These are phyloP conservation scores for Chalciporus piperatoides DNA, from an alignment of 1,284 basidiomycete species.

Conservation along the genomic window DNA sequence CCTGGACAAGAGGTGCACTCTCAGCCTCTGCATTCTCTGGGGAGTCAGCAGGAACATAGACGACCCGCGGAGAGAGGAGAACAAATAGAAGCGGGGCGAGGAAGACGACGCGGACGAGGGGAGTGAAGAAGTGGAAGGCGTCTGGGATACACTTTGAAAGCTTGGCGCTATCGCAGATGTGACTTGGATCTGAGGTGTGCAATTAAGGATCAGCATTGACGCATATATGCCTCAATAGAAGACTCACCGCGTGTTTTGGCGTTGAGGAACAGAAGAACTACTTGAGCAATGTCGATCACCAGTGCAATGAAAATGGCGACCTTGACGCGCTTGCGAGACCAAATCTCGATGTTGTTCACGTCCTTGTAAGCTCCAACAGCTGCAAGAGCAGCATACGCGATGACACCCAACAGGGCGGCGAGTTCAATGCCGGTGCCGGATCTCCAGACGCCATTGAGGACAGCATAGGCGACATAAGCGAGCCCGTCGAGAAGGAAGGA, in stretches of 20 bases:
- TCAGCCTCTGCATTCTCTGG: slow-evolving; percentile 19
- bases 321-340: slow-evolving; percentile 61
- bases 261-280: slow-evolving; percentile 48
- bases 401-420: slow-evolving; percentile 61
- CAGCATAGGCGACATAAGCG: slow-evolving; percentile 59
- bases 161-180: slow-evolving; percentile 33
- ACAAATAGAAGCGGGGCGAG: slow-evolving; percentile 55
- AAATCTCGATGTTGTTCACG: slow-evolving; percentile 63
- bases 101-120: slow-evolving; percentile 61
- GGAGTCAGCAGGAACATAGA: slow-evolving; percentile 49
- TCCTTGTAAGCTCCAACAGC: slow-evolving; percentile 75
- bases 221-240: not conserved
- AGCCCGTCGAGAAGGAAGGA: slow-evolving; percentile 84
- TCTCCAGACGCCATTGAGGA: slow-evolving; percentile 64
- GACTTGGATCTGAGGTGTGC: slow-evolving; percentile 14
- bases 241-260: slow-evolving; percentile 46
- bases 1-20: slow-evolving; percentile 29
- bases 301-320: slow-evolving; percentile 49
- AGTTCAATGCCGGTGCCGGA: slow-evolving; percentile 63
- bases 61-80: slow-evolving; percentile 55
- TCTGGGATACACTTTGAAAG: slow-evolving; percentile 37
- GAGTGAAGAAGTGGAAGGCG: slow-evolving; percentile 59
- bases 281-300: slow-evolving; percentile 55
- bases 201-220: not conserved
- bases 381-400: slow-evolving; percentile 65